A percentile compares a stretch with the other conserved stretches of the same genome.
phyloP scores from a whole-genome alignment of 352 stramenopile genomes.

The Peronospora belbahrii region DNA sequence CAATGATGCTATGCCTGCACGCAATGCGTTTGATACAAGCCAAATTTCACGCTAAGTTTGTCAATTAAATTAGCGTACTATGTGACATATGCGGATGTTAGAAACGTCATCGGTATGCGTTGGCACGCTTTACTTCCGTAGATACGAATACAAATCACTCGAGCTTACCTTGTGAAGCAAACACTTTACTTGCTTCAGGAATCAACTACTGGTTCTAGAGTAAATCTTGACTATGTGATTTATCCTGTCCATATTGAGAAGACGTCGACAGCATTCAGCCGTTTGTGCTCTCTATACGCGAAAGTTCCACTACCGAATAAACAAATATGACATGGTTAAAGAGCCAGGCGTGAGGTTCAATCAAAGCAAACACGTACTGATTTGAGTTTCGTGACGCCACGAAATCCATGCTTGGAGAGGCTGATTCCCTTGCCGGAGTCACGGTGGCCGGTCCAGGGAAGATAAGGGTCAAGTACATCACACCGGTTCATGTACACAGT shows the following conservation, averaged over 20 bases:
- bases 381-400: slow-evolving; percentile 74
- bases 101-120: too few species aligned
- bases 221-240: background rate
- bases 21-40: too few species aligned
- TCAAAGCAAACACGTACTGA: slow-evolving; percentile 30
- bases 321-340: slow-evolving; percentile 10
- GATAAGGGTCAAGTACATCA: slow-evolving; percentile 69
- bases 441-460: slow-evolving; percentile 75
- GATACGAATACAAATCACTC: too few species aligned
- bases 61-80: too few species aligned
- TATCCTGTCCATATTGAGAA: background rate
- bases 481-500: slow-evolving; percentile 85
- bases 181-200: background rate
- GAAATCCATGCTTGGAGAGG: slow-evolving; percentile 80
- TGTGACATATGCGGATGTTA: too few species aligned
- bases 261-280: background rate
- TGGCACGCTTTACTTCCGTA: too few species aligned
- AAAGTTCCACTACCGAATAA: slow-evolving; percentile 54
- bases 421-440: slow-evolving; percentile 77
- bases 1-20: too few species aligned
- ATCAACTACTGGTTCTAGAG: background rate
- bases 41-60: too few species aligned
- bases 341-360: background rate
- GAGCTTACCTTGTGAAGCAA: background rate
- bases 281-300: slow-evolving; percentile 33